Base-by-base conservation (phyloP, 2,329 filamentous ascomycete species). In the Fonsecaea pugnacius region DNA sequence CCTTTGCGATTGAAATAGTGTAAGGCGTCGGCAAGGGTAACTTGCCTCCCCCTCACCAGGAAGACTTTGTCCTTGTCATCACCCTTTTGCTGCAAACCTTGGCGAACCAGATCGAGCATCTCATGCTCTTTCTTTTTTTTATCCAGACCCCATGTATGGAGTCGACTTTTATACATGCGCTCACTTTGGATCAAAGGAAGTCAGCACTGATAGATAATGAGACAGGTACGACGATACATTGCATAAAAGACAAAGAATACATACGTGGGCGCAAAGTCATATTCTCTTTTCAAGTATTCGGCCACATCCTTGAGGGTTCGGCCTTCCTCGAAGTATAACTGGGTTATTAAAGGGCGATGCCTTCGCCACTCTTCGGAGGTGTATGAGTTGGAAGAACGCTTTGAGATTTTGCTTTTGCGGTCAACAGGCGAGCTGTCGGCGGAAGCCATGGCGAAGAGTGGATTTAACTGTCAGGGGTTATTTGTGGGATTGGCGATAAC, bases 41-140 rank as follows among this genome's bases (percentile, higher is more conserved):
- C 67, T 33, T 70, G 66, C 38, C 69, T 63, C 24, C 70, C 70
- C 46, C 70, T 65, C 24, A 71, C 69, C 10, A 69, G 36, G 51
- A 70, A 71, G 35, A 70, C 68, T 55, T 71, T 71, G 58, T 70
- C 67, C 62, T 69, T 71, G 65, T 69, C 64, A 16, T 65, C 63
- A 18, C 69, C 70, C 55, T 69, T 66, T 53, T 69, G 69, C 32
- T 70, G 64, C 14, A 70, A 40, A 3, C 70, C 70, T 62, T 69
- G 70, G 24, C 70, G 67, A 53, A 71, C 70, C 21, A 71, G 51
- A 60, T 71, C 70, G n/a, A 71, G 69, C 70, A 71, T 71, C 48
- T 71, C 70, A 57, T 71, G 70, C 58, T 71, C 70, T 46, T 71
- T 71, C 48, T 71, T 71, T 65, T 71, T 71, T 62, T 71, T 71